Base-by-base conservation (phyloP, 805 yeast species). In the Starmerella bombi region DNA sequence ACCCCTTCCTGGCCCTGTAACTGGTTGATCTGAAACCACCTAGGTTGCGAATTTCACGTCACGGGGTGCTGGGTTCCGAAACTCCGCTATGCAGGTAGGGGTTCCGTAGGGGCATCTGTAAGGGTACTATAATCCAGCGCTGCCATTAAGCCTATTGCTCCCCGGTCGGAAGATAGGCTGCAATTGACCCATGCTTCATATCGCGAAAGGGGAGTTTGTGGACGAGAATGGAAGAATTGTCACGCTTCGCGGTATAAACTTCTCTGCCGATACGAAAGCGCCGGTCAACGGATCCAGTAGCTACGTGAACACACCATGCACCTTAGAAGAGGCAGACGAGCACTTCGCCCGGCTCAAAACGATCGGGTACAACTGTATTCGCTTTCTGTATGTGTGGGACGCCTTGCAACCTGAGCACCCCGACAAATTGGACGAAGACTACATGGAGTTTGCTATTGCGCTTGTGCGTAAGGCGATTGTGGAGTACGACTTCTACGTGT, bases 361-460 rank as follows among this genome's bases (percentile, higher is more conserved):
- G 2, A 71, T 86, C 69, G 96, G 96, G 2, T 83, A 69, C 59
- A 85, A 85, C 56, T 69, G 79, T 6, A 68, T 86, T 20, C 62
- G 96, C 43, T 80, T 75, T 54, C 64, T 83, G n/a, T 64, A 81
- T 36, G 78, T 91, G 1, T 85, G 95, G 95, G 96, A 85, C 54
- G 88, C 95, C 0, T 54, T 85, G 8, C 95, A 86, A 56, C 94
- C 85, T 51, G 64, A 61, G 42, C 94, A 93, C 0, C 96, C 96
- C 0, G 91, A 80, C 0, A 57, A 59, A 9, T 84, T 81, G 57
- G 95, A 85, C 58, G 75, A 72, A 35, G 85, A 73, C 20, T 85
- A 72, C 52, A 70, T 83, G 32, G 75, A 77, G 33, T 84, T 78
- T 57, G 72, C 88, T 0, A 65, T 78, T 33, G 64, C 74, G 42